These are phyloP conservation scores for Forsythia suspensa DNA, from an alignment of 257 asterid species.

Conservation along the genomic window DNA sequence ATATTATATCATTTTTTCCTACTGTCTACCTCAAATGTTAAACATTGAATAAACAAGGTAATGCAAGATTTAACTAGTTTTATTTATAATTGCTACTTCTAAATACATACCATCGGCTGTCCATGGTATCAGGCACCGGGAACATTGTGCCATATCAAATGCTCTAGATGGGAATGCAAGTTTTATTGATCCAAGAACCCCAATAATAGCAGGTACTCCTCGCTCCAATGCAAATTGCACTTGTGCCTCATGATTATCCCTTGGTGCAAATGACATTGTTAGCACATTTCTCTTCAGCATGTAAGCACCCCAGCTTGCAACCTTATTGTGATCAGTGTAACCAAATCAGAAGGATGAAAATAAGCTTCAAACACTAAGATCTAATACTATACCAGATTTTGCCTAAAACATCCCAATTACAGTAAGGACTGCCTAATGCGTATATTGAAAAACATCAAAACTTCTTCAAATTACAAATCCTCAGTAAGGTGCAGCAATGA, in stretches of 20 bases:
- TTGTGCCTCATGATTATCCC: slow-evolving; percentile 95
- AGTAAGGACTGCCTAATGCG: background rate
- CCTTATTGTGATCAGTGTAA: slow-evolving; percentile 36
- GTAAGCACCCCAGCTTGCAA: slow-evolving; percentile 98
- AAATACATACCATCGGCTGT: slow-evolving; percentile 59
- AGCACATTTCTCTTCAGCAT: slow-evolving; percentile 78
- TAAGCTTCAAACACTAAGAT: background rate
- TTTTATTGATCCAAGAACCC: slow-evolving; percentile 78
- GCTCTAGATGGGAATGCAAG: slow-evolving; percentile 88
- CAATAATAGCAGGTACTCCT: slow-evolving; percentile 90
- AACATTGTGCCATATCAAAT: slow-evolving; percentile 93
- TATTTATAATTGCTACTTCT: background rate
- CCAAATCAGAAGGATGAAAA: slow-evolving; percentile 7
- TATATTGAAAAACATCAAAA: background rate
- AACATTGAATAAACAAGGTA: background rate
- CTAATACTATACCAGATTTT: background rate
- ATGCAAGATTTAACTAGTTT: background rate
- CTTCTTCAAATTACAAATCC: background rate
- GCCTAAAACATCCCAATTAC: background rate
- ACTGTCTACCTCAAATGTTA: background rate
- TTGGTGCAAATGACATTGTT: slow-evolving; percentile 90
- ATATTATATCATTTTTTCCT: background rate
- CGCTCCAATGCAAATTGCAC: slow-evolving; percentile 95
- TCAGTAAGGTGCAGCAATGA: background rate
- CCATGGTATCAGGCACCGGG: slow-evolving; percentile 95